Conservation (phyloP, 768 basidiomycete species). For the Tricholoma saponaceum region DNA sequence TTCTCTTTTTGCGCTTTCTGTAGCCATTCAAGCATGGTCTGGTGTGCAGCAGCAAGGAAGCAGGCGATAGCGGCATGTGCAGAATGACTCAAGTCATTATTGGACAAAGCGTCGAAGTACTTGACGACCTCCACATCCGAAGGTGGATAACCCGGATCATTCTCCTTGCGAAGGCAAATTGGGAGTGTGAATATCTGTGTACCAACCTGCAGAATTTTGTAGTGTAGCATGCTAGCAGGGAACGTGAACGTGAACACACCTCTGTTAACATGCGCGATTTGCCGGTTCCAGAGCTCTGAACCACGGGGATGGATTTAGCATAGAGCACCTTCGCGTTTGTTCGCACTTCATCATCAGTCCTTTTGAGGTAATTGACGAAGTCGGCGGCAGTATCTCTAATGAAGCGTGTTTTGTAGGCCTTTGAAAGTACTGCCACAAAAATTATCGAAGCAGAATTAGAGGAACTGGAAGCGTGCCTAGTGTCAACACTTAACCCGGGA, state of each 20-base stretch:
- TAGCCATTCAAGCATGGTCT: not conserved
- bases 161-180: not conserved
- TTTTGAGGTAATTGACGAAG: not conserved
- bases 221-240: not conserved
- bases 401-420: not conserved
- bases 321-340: not conserved
- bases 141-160: not conserved
- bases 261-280: not conserved
- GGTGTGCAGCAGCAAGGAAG: not conserved
- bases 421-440: not conserved
- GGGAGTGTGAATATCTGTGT: not conserved
- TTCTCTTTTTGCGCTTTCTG: not conserved
- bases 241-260: not conserved
- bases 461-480: too few species aligned
- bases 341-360: not conserved
- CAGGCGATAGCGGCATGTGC: not conserved
- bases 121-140: not conserved
- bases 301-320: not conserved
- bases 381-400: not conserved
- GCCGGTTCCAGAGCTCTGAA: not conserved
- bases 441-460: too few species aligned
- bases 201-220: not conserved
- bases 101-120: not conserved
- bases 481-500: too few species aligned
- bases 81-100: not conserved